These are phyloP conservation scores for Sclerotinia glacialis DNA, from an alignment of 2,329 filamentous ascomycete genomes.

Conservation along the genomic window DNA sequence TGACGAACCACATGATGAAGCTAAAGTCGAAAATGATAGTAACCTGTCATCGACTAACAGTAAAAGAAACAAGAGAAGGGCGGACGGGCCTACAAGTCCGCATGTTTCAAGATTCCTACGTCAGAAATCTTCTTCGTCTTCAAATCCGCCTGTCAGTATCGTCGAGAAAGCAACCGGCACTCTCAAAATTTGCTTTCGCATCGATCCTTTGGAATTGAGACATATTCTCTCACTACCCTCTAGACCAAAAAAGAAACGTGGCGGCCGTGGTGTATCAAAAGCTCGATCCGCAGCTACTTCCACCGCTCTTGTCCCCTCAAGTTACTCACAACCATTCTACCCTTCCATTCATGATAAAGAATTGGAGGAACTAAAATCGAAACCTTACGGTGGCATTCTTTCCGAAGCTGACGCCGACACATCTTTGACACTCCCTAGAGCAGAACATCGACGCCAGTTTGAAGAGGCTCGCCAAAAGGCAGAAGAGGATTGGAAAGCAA, in stretches of 20 bases:
- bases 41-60: conserved; percentile 28
- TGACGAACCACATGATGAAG: conserved; percentile 25
- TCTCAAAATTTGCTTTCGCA: conserved; percentile 57
- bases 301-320: conserved; percentile 18
- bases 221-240: conserved; percentile 58
- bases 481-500: conserved; percentile 84
- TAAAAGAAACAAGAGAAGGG: conserved; percentile 24
- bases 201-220: conserved; percentile 57
- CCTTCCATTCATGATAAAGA: conserved; percentile 81
- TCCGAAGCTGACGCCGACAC: conserved; percentile 89
- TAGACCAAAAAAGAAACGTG: conserved; percentile 55
- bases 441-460: conserved; percentile 79
- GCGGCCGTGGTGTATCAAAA: conserved; percentile 43
- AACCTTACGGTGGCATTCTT: conserved; percentile 92
- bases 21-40: conserved; percentile 21
- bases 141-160: conserved; percentile 43
- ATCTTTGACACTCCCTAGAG: conserved; percentile 76
- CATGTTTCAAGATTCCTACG: conserved; percentile 58
- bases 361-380: conserved; percentile 82
- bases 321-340: conserved; percentile 39
- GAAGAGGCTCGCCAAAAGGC: conserved; percentile 87
- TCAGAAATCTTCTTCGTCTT: conserved; percentile 46
- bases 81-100: conserved; percentile 37
- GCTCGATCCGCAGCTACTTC: conserved; percentile 42
- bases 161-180: conserved; percentile 37